Conservation (phyloP, 75 land plant species). For the Cupressus sempervirens region DNA sequence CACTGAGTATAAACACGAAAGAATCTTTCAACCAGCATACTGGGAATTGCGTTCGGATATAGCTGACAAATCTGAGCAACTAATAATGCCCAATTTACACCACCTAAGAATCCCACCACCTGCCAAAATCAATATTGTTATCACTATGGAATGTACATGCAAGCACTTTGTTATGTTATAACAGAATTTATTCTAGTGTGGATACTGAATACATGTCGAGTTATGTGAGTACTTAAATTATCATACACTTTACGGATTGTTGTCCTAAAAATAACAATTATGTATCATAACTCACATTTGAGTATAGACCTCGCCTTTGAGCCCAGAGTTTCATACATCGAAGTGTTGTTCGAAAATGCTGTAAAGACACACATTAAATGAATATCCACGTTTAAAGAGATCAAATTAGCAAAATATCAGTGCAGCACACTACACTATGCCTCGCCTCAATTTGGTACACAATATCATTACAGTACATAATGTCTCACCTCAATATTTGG, state of each 20-base stretch:
- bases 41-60: slow-evolving; percentile 54
- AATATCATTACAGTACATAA: background rate
- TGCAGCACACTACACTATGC: too few species aligned
- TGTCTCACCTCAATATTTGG: slow-evolving; percentile 32
- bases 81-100: slow-evolving; percentile 58
- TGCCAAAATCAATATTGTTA: background rate
- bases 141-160: background rate
- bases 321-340: slow-evolving; percentile 57
- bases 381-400: background rate
- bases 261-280: background rate
- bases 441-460: slow-evolving; percentile 37
- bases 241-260: too few species aligned
- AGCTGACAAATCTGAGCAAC: slow-evolving; percentile 50
- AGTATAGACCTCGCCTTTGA: slow-evolving; percentile 50
- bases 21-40: slow-evolving; percentile 47
- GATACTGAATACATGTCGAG: too few species aligned
- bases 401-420: background rate
- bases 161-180: too few species aligned
- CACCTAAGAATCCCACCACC: slow-evolving; percentile 50
- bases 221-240: too few species aligned
- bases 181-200: too few species aligned
- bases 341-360: slow-evolving; percentile 52
- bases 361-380: slow-evolving; percentile 9
- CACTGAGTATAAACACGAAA: slow-evolving; percentile 56
- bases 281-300: slow-evolving; percentile 29